Evolutionary conservation across 2,329 filamentous ascomycete species (phyloP).

Genomic region (Fusarium sp.): DNA sequence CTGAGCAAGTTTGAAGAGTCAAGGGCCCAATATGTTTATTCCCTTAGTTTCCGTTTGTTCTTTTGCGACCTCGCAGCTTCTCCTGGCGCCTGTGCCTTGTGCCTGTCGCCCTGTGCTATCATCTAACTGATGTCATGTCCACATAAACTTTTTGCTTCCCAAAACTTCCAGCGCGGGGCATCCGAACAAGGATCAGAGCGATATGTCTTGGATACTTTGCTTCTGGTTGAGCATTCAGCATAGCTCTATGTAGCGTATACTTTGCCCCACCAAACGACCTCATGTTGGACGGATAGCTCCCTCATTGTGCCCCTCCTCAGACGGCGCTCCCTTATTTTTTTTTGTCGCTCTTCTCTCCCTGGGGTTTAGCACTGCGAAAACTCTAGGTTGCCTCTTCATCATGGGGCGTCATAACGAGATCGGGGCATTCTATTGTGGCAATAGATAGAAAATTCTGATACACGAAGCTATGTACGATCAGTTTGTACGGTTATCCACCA

Average conservation of each 20-base stretch:
- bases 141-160: conserved; percentile 41
- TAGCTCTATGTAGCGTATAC: conserved; percentile 27
- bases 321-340: conserved; percentile 22
- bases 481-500: neutral
- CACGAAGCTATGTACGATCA: neutral
- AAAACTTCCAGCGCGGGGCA: conserved; percentile 53
- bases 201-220: conserved; percentile 39
- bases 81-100: neutral
- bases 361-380: conserved; percentile 36
- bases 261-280: conserved; percentile 42
- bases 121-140: conserved; percentile 52
- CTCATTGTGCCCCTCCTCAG: conserved; percentile 40
- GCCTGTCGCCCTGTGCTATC: conserved; percentile 1
- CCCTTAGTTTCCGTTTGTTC: conserved; percentile 27
- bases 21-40: conserved; percentile 19
- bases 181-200: conserved; percentile 28
- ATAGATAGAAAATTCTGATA: conserved; percentile 28
- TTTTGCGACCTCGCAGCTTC: conserved; percentile 11
- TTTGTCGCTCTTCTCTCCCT: conserved; percentile 43
- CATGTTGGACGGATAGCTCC: conserved; percentile 32
- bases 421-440: conserved; percentile 27
- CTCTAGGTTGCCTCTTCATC: conserved; percentile 32
- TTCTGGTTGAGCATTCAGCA: rapidly evolving
- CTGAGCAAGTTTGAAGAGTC: conserved; percentile 8
- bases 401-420: conserved; percentile 32